Conservation (phyloP, 164 flowering plant species). For the Nymphaea thermarum region DNA sequence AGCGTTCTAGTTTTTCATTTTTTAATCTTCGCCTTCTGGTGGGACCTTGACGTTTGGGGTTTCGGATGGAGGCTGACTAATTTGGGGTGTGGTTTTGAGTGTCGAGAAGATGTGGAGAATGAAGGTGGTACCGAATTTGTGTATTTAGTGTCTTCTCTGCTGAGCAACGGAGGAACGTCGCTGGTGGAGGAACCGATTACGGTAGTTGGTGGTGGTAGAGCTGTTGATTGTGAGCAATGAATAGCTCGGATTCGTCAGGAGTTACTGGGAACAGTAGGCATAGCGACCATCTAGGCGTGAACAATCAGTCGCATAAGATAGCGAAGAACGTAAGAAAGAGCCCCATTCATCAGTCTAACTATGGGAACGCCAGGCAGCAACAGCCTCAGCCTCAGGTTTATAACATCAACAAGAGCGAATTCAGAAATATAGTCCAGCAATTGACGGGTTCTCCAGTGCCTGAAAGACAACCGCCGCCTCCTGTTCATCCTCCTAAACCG, state of each 20-base stretch:
- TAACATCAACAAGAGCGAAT: slow-evolving; percentile 91
- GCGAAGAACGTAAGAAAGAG: slow-evolving; percentile 85
- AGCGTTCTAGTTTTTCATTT: neutral
- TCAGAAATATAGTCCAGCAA: slow-evolving; percentile 79
- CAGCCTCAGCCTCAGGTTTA: slow-evolving; percentile 92
- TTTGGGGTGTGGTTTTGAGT: neutral
- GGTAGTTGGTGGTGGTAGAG: neutral
- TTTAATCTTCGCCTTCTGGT: neutral
- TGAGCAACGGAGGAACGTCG: neutral
- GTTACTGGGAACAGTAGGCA: slow-evolving; percentile 19
- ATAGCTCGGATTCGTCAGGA: slow-evolving; percentile 27
- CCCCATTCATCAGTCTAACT: slow-evolving; percentile 82
- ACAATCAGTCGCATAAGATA: slow-evolving; percentile 26
- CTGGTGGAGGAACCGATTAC: neutral
- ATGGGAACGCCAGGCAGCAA: slow-evolving; percentile 31
- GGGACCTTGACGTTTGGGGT: neutral
- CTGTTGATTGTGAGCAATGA: slow-evolving; percentile 19
- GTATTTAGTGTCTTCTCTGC: neutral
- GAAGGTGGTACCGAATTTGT: neutral
- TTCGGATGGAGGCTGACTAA: neutral
- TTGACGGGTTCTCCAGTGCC: slow-evolving; percentile 86
- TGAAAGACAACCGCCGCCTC: slow-evolving; percentile 31
- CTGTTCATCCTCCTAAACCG: slow-evolving; percentile 41
- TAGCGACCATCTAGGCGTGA: slow-evolving; percentile 77
- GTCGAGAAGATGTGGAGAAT: neutral